Percentiles rank a stretch among this genome's conserved stretches.
Conservation (phyloP, 805 yeast species). For the Vanderwaltozyma polyspora region DNA sequence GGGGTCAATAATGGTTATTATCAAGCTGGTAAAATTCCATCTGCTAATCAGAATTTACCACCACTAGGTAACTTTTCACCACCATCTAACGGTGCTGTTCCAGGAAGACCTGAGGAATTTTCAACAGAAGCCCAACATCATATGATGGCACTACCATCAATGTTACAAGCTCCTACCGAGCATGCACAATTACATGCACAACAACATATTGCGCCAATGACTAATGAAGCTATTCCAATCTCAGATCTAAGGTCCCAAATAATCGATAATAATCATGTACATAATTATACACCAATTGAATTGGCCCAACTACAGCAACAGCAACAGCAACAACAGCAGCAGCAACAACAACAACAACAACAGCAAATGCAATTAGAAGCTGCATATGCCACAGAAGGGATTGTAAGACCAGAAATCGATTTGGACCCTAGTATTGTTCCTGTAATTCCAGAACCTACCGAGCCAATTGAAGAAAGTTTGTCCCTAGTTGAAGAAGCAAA, state of each 20-base stretch:
- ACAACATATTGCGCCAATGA: conserved; percentile 6
- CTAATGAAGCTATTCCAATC: conserved; percentile 25
- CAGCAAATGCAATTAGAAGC: conserved; percentile 5
- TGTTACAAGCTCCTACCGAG: conserved; percentile 7
- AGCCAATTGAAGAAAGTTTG: conserved; percentile 41
- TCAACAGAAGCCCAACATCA: conserved; percentile 11
- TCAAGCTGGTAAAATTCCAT: conserved; percentile 2
- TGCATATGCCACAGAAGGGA: conserved; percentile 7
- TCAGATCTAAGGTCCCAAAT: conserved; percentile 28
- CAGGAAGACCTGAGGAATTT: conserved; percentile 4
- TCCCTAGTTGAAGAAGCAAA: conserved; percentile 73
- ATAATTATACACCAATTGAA: conserved; percentile 1
- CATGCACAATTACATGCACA: conserved; percentile 4
- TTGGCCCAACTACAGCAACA: conserved; percentile 6
- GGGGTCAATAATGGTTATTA: conserved; percentile 7
- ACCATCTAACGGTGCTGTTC: conserved; percentile 23
- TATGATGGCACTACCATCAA: conserved; percentile 19
- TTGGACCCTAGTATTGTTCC: conserved; percentile 65
- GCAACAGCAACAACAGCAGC: conserved; percentile 18
- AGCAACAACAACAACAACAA: conserved; percentile 18
- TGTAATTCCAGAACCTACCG: conserved; percentile 76
- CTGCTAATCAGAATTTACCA: conserved; percentile 21
- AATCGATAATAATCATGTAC: background rate
- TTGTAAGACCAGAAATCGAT: conserved; percentile 32
- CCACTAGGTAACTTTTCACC: conserved; percentile 30